Evolutionary conservation across 2,329 filamentous ascomycete species (phyloP).

Genomic region (Epichloe festucae): DNA sequence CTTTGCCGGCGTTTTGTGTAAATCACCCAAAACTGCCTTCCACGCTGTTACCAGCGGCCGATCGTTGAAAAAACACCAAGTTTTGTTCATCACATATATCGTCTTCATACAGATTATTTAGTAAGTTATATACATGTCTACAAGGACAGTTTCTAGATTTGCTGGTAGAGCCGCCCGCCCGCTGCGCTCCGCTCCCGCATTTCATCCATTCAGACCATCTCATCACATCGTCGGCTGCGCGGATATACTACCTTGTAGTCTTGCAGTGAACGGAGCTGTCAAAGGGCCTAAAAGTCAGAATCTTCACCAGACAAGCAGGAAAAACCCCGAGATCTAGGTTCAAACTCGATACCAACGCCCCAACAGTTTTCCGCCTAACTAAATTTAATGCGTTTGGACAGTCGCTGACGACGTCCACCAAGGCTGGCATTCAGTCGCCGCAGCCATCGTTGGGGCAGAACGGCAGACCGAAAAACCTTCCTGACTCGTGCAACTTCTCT

Average conservation of each 20-base stretch:
- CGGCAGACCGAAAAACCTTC: not conserved
- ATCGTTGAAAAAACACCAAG: not conserved
- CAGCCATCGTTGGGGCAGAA: not conserved
- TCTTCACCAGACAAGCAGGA: not conserved
- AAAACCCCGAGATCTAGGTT: not conserved
- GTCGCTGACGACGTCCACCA: not conserved
- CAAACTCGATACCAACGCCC: not conserved
- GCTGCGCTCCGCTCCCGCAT: constrained; percentile 1
- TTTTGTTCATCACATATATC: not conserved
- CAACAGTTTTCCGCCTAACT: too few relatives aligned
- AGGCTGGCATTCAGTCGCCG: not conserved
- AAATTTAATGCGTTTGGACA: not conserved
- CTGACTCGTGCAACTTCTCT: not conserved
- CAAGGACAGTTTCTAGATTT: not conserved
- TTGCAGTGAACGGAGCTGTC: not conserved
- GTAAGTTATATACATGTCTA: not conserved
- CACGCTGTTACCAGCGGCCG: not conserved
- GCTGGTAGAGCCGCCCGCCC: not conserved
- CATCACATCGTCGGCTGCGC: not conserved
- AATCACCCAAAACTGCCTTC: not conserved
- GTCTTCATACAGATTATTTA: not conserved
- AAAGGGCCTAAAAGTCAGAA: not conserved
- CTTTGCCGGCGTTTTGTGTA: constrained; percentile 1
- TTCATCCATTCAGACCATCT: constrained; percentile 4
- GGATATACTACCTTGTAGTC: not conserved